Conservation (phyloP, 352 stramenopile species). For the Globisporangium megalacanthum region DNA sequence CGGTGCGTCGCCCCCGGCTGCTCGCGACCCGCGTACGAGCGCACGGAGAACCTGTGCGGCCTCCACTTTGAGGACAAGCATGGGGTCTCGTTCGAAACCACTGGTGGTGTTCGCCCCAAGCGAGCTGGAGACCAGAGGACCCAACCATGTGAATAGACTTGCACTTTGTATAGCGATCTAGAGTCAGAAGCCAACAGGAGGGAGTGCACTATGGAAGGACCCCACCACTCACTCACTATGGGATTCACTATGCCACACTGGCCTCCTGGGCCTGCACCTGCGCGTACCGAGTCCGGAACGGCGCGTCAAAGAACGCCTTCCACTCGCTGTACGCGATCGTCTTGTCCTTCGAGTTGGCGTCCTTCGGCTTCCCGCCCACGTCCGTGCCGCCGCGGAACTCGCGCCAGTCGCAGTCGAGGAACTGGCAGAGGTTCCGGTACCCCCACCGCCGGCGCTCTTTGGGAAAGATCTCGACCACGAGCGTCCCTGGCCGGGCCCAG, state of each 20-base stretch:
- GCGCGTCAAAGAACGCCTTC: constrained; percentile 42
- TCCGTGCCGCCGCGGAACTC: constrained; percentile 40
- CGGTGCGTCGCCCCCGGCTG: constrained; percentile 14
- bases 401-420: constrained; percentile 60
- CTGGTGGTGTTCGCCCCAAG: no score
- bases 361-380: constrained; percentile 15
- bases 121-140: no score
- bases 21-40: constrained; percentile 43
- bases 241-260: constrained; percentile 1
- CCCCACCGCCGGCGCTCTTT: constrained; percentile 45
- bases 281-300: constrained; percentile 27
- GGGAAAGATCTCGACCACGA: constrained; percentile 76
- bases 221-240: no score
- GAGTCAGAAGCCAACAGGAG: no score
- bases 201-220: no score
- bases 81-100: no score
- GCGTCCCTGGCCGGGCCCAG: constrained; percentile 45
- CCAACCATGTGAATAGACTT: no score
- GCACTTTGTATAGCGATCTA: no score
- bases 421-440: constrained; percentile 75
- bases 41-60: constrained; percentile 45
- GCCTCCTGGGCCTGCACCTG: constrained; percentile 7
- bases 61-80: constrained; percentile 24
- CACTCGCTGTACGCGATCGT: constrained; percentile 44
- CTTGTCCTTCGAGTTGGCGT: constrained; percentile 51